A percentile compares a stretch with the other conserved stretches of the same genome.
phyloP scores from a whole-genome alignment of 2,329 filamentous ascomycete species.

The Colletotrichum chrysophilum region DNA sequence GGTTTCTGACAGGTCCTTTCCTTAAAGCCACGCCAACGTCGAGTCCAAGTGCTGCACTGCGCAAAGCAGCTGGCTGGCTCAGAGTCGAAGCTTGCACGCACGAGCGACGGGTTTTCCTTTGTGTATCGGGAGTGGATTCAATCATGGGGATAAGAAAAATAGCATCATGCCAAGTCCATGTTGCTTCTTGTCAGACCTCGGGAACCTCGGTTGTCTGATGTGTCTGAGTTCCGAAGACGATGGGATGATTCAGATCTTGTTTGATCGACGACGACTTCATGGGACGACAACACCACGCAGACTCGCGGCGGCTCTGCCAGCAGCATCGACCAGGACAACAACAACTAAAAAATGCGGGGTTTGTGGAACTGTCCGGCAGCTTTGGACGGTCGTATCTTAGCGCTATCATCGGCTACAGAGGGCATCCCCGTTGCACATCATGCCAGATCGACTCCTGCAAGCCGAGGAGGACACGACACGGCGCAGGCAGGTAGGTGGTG shows the following conservation, averaged over 20 bases:
- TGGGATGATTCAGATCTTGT: constrained; percentile 20
- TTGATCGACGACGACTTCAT: constrained; percentile 12
- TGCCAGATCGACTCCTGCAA: constrained; percentile 19
- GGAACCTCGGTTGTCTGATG: constrained; percentile 19
- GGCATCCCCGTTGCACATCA: constrained; percentile 11
- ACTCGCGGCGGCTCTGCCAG: constrained; percentile 1
- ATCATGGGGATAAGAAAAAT: neutral
- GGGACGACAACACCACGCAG: neutral
- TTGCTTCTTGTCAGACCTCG: neutral
- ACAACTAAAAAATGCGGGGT: constrained; percentile 11
- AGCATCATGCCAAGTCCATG: neutral
- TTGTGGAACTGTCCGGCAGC: neutral
- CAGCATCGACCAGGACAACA: neutral
- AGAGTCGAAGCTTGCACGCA: neutral
- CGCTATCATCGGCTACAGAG: neutral
- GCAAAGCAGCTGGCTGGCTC: neutral
- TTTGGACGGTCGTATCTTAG: neutral
- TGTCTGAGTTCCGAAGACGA: constrained; percentile 14
- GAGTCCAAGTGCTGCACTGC: neutral
- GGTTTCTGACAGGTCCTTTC: neutral
- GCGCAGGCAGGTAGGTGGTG: neutral
- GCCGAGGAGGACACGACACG: neutral
- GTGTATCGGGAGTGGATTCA: neutral
- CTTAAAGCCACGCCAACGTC: neutral
- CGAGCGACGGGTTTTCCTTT: neutral